phyloP scores from a whole-genome alignment of 768 basidiomycete species.

The Rhizopogon vesiculosus region DNA sequence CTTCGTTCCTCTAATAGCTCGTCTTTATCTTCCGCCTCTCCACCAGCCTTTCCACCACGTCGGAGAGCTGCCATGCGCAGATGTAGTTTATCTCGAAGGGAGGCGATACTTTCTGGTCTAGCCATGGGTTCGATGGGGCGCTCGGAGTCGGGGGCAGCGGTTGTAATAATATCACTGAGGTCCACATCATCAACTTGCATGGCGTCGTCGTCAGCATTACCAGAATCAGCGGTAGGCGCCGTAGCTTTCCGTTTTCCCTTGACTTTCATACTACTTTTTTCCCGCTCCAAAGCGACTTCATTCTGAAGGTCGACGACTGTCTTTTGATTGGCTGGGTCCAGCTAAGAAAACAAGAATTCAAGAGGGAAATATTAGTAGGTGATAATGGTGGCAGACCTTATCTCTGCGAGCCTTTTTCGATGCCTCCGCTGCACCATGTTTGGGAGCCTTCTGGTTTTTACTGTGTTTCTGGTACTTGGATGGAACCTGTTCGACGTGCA shows the following conservation, averaged over 20 bases:
- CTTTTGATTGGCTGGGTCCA: conserved; percentile 90
- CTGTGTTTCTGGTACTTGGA: conserved; percentile 84
- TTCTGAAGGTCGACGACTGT: conserved; percentile 69
- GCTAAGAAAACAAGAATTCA: conserved; percentile 40
- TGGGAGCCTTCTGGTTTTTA: conserved; percentile 78
- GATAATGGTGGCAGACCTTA: conserved; percentile 47
- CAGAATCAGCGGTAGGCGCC: conserved; percentile 23
- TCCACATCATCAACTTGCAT: conserved; percentile 31
- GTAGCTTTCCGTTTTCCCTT: conserved; percentile 49
- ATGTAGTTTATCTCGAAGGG: conserved; percentile 70
- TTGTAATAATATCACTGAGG: conserved; percentile 17
- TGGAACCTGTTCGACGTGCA: conserved; percentile 32
- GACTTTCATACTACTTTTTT: conserved; percentile 17
- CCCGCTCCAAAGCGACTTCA: conserved; percentile 34
- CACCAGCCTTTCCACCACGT: conserved; percentile 33
- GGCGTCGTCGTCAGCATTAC: conserved; percentile 20
- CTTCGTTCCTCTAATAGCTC: conserved; percentile 80
- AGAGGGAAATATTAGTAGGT: not conserved
- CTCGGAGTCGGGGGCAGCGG: conserved; percentile 13
- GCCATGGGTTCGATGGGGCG: conserved; percentile 56
- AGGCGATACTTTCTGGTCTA: conserved; percentile 51
- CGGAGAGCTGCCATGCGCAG: conserved; percentile 67
- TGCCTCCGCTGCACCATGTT: conserved; percentile 85
- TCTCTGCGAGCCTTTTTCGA: conserved; percentile 85
- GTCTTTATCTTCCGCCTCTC: conserved; percentile 64